These are phyloP conservation scores for Boletus bicolor DNA, from an alignment of 768 basidiomycete genomes.

Conservation along the genomic window DNA sequence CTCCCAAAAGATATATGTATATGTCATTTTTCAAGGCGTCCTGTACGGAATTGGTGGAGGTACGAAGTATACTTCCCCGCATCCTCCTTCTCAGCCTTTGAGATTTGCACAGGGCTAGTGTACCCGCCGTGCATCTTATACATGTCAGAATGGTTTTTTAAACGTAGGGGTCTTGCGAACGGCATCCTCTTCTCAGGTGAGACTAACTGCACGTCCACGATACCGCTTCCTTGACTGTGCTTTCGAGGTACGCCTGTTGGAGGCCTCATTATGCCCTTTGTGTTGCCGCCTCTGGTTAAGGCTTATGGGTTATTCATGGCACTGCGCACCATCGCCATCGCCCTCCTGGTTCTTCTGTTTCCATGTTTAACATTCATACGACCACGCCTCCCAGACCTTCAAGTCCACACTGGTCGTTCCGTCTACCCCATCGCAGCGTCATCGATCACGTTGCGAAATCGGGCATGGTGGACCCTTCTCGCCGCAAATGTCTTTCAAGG, in stretches of 20 bases:
- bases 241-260: not conserved
- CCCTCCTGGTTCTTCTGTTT: not conserved
- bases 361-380: not conserved
- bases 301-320: not conserved
- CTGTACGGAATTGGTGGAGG: constrained; percentile 3
- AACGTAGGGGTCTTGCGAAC: no score
- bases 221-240: not conserved
- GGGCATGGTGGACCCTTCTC: not conserved
- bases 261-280: not conserved
- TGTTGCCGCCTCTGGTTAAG: not conserved
- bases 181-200: not conserved
- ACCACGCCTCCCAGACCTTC: not conserved
- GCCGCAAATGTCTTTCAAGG: not conserved
- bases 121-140: no score
- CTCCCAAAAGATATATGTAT: not conserved
- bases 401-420: not conserved
- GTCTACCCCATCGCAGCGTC: not conserved
- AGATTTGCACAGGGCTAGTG: no score
- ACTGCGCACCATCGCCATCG: not conserved
- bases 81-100: no score
- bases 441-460: not conserved
- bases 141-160: no score
- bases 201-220: not conserved
- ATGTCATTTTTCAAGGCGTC: constrained; percentile 2
- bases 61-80: not conserved